Conservation (phyloP, 768 basidiomycete species). For the Cystobasidium onofrii region DNA sequence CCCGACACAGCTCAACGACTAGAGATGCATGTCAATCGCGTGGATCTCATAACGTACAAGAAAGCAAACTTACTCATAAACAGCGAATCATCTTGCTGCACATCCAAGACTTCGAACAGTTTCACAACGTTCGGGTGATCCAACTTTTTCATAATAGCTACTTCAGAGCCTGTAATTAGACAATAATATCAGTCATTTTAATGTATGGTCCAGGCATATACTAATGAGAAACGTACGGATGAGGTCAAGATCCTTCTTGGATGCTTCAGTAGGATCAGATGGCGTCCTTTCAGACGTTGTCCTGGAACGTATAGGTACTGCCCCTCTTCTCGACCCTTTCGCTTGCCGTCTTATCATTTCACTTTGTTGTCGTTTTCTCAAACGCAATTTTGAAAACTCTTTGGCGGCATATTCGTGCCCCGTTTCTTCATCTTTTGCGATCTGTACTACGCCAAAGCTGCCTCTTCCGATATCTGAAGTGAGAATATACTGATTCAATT, state of each 20-base stretch:
- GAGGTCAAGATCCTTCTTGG: constrained; percentile 14
- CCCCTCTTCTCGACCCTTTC: constrained; percentile 16
- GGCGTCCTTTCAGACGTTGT: neutral
- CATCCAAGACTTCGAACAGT: constrained; percentile 57
- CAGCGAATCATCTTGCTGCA: constrained; percentile 38
- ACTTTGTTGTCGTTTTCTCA: constrained; percentile 30
- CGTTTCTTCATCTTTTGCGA: constrained; percentile 27
- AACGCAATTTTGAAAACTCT: constrained; percentile 29
- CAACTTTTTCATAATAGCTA: constrained; percentile 93
- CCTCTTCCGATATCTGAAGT: constrained; percentile 28
- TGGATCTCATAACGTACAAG: neutral
- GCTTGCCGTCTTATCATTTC: constrained; percentile 32
- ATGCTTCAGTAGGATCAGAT: constrained; percentile 38
- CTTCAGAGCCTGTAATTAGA: constrained; percentile 78
- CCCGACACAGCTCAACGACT: constrained; percentile 34
- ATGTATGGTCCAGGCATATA: no score
- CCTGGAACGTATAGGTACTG: constrained; percentile 32
- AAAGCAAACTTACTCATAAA: constrained; percentile 34
- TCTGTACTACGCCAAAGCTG: constrained; percentile 33
- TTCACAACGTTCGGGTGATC: constrained; percentile 47
- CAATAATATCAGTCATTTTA: no score
- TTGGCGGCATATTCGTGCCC: constrained; percentile 35
- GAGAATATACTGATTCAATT: constrained; percentile 33
- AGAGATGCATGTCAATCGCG: neutral
- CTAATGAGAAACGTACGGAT: neutral